Conservation (phyloP, 1,284 basidiomycete genomes). For the Ceratobasidium papillatum region DNA sequence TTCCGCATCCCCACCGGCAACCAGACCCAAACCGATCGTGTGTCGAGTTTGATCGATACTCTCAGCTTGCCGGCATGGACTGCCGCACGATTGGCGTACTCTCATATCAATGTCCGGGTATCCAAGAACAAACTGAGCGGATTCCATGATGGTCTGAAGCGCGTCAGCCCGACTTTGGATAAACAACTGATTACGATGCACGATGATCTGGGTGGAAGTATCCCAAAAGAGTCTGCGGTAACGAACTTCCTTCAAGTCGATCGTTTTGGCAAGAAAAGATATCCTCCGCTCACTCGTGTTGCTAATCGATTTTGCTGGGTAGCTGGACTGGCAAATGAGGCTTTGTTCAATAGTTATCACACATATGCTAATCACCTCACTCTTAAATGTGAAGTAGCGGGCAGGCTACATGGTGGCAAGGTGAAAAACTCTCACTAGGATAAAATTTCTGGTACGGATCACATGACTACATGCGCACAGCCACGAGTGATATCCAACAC, state of each 20-base stretch:
- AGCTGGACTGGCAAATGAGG: constrained; percentile 23
- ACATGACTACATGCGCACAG: too few relatives aligned
- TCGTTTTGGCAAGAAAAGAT: neutral
- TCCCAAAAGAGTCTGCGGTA: constrained; percentile 16
- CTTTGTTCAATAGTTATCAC: constrained; percentile 29
- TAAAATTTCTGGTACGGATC: too few relatives aligned
- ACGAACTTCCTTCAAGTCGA: constrained; percentile 15
- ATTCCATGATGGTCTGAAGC: constrained; percentile 7
- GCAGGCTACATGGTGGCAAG: too few relatives aligned
- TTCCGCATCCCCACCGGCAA: constrained; percentile 29
- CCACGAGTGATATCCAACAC: too few relatives aligned
- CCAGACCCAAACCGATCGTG: constrained; percentile 6
- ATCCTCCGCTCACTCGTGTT: neutral
- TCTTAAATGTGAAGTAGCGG: too few relatives aligned
- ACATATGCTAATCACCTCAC: constrained; percentile 20
- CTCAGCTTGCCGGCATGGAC: constrained; percentile 23
- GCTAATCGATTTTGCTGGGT: neutral
- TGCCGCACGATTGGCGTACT: neutral
- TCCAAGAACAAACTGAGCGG: constrained; percentile 1
- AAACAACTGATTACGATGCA: constrained; percentile 29
- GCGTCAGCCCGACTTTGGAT: neutral
- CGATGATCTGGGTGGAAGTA: constrained; percentile 9
- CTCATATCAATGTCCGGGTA: constrained; percentile 20
- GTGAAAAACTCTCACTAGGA: too few relatives aligned
- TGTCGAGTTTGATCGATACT: constrained; percentile 6